Conservation (phyloP, 148 eudicot genomes). For the Vaccinium darrowii region DNA sequence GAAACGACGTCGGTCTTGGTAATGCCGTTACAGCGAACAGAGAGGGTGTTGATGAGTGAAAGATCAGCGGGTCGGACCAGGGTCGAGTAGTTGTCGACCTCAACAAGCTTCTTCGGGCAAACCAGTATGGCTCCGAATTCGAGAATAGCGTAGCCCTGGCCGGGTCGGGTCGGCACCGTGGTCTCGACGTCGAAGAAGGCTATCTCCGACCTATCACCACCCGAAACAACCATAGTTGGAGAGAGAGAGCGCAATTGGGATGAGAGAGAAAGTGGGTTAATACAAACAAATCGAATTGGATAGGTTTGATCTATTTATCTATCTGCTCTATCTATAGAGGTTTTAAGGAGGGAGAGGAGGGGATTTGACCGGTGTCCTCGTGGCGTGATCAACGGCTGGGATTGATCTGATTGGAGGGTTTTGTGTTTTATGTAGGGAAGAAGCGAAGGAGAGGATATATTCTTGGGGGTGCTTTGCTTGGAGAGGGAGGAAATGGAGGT, state of each 20-base stretch:
- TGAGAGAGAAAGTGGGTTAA: not conserved
- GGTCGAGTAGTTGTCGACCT: constrained; percentile 71
- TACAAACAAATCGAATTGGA: not conserved
- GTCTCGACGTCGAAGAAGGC: constrained; percentile 92
- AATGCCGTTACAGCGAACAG: constrained; percentile 73
- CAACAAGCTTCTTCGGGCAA: constrained; percentile 79
- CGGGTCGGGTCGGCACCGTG: constrained; percentile 59
- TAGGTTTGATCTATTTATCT: not conserved
- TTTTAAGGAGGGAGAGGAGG: not conserved
- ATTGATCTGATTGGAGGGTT: not conserved
- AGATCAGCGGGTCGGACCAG: constrained; percentile 63
- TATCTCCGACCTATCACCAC: constrained; percentile 52
- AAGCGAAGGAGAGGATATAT: not conserved
- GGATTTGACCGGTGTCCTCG: not conserved
- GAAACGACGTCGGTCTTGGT: constrained; percentile 48
- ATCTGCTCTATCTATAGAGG: not conserved
- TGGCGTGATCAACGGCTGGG: not conserved
- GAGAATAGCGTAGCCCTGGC: constrained; percentile 50
- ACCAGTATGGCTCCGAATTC: constrained; percentile 93
- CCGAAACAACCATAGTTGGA: not conserved
- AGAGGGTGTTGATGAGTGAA: constrained; percentile 37
- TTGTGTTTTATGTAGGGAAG: not conserved
- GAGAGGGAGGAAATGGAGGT: not conserved
- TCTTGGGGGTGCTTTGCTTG: not conserved
- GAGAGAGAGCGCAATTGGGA: not conserved